These are phyloP conservation scores for Gossypium herbaceum DNA, from an alignment of 345 rosid species.

Conservation along the genomic window DNA sequence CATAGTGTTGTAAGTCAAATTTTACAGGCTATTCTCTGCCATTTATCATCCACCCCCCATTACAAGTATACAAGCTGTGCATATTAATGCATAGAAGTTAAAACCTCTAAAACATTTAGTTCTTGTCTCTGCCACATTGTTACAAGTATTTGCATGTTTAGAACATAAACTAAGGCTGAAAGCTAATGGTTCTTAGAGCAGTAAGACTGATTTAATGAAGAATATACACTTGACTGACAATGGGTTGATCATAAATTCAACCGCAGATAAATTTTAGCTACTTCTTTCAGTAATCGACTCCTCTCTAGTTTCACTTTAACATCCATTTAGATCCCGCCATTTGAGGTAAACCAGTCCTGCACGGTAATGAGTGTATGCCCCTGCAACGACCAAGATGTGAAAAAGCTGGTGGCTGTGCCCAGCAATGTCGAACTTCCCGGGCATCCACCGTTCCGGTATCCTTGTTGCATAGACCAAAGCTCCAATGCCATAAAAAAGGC, in stretches of 20 bases:
- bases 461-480: slow-evolving; percentile 78
- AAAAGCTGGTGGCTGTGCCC: slow-evolving; percentile 96
- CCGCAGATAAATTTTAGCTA: background rate
- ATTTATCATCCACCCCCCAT: too few species aligned
- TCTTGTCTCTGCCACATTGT: background rate
- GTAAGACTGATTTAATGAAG: background rate
- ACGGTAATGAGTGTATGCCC: slow-evolving; percentile 77
- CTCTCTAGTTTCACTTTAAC: slow-evolving; percentile 23
- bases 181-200: background rate
- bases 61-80: too few species aligned
- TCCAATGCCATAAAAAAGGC: slow-evolving; percentile 61
- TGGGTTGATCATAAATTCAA: background rate
- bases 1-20: background rate
- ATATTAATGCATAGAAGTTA: too few species aligned
- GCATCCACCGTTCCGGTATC: slow-evolving; percentile 92
- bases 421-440: slow-evolving; percentile 89
- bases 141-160: background rate
- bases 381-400: slow-evolving; percentile 78
- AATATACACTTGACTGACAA: background rate
- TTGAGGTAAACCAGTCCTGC: slow-evolving; percentile 81
- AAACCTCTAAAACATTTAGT: too few species aligned
- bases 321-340: slow-evolving; percentile 83
- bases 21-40: background rate
- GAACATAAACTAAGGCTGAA: background rate
- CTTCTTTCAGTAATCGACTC: background rate